Evolutionary conservation across 306 rosid species (phyloP).

Genomic region (Quercus berberidifolia): DNA sequence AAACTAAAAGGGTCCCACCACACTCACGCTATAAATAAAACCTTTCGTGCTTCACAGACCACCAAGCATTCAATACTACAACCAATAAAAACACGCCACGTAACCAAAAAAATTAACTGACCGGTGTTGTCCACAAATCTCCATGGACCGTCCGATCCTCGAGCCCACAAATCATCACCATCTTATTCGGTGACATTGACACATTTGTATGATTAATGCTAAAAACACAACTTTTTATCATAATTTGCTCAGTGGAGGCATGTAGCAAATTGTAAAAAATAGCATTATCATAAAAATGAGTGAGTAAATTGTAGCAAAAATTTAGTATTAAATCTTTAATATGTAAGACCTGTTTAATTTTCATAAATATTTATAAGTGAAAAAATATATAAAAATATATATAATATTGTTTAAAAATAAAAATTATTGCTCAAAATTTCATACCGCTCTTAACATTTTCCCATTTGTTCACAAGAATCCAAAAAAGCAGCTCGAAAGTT

Average conservation of each 20-base stretch:
- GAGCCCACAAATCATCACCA: not conserved
- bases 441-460: not conserved
- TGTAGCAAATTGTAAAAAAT: accelerated
- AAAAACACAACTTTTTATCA: accelerated
- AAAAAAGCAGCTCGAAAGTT: not conserved
- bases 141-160: not conserved
- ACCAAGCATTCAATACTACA: not conserved
- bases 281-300: too few species aligned
- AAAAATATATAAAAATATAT: too few species aligned
- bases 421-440: too few species aligned
- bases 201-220: not conserved
- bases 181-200: not conserved
- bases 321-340: accelerated
- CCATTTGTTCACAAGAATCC: not conserved
- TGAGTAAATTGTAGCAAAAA: too few species aligned
- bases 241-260: accelerated
- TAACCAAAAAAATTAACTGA: too few species aligned
- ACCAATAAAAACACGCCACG: not conserved
- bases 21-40: not conserved
- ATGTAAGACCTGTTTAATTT: too few species aligned
- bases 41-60: not conserved
- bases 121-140: not conserved
- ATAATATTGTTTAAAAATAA: too few species aligned
- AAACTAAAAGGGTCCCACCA: conserved; percentile 24
- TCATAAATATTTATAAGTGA: too few species aligned